A percentile compares a stretch with the other conserved stretches of the same genome.
Conservation (phyloP, 2,329 filamentous ascomycete species). For the Neoscytalidium dimidiatum region DNA sequence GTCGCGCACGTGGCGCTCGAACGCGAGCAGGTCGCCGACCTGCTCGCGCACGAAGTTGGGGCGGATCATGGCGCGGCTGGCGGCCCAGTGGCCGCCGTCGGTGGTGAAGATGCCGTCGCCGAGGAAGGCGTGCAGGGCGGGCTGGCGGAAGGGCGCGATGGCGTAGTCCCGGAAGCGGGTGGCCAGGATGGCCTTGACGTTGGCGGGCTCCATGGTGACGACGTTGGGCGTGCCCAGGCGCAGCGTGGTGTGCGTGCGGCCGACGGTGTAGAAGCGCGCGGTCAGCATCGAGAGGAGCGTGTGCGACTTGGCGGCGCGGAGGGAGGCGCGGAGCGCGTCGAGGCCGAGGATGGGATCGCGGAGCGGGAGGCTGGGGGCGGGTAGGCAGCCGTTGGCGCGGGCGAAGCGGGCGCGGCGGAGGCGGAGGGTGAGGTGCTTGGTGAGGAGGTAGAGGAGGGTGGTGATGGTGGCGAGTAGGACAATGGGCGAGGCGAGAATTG, state of each 20-base stretch:
- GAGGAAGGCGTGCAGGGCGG: conserved; percentile 42
- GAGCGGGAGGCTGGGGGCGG: conserved; percentile 44
- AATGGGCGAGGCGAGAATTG: neutral
- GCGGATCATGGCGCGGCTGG: conserved; percentile 31
- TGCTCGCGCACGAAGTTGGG: conserved; percentile 30
- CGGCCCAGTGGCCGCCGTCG: conserved; percentile 42
- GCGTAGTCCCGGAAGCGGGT: conserved; percentile 50
- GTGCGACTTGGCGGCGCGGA: conserved; percentile 36
- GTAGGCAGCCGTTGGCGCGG: conserved; percentile 50
- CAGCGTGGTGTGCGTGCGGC: conserved; percentile 32
- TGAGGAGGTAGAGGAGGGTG: conserved; percentile 37
- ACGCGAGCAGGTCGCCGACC: conserved; percentile 27
- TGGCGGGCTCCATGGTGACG: conserved; percentile 49
- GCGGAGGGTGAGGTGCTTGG: conserved; percentile 36
- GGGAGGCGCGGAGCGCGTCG: conserved; percentile 49
- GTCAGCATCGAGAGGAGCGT: conserved; percentile 32
- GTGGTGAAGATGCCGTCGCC: conserved; percentile 50
- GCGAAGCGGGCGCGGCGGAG: conserved; percentile 40
- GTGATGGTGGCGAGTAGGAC: conserved; percentile 29
- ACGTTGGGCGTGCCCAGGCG: conserved; percentile 63
- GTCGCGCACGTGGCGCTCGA: conserved; percentile 27
- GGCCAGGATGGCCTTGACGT: conserved; percentile 50
- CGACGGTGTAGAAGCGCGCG: neutral
- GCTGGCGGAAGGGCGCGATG: conserved; percentile 37
- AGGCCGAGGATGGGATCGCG: conserved; percentile 51